Percentiles rank a stretch among this genome's conserved stretches.
Evolutionary conservation across 208 protist genomes (phyloP).

Genomic region (Acanthamoeba pearcei): DNA sequence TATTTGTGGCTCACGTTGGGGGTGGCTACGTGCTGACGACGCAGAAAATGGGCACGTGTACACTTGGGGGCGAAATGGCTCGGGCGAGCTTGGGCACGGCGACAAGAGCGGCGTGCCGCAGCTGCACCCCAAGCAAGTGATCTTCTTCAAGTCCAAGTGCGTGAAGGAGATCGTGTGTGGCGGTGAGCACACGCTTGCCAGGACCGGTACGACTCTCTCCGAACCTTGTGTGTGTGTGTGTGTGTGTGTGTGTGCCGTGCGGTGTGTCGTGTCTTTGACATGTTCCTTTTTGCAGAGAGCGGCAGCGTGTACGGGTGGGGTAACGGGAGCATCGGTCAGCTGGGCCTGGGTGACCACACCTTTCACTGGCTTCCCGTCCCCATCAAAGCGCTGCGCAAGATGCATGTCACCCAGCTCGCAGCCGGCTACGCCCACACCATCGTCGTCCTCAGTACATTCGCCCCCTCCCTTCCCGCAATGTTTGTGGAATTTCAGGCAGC

Average conservation of each 20-base stretch:
- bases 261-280: no score
- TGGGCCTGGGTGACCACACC: not conserved
- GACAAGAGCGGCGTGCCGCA: conserved; percentile 44
- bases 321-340: conserved; percentile 1
- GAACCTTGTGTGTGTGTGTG: not conserved
- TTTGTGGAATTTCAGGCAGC: no score
- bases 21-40: no score
- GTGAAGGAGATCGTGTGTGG: conserved; percentile 32
- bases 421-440: conserved; percentile 29
- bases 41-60: conserved; percentile 44
- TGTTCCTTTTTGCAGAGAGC: not conserved
- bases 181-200: conserved; percentile 6
- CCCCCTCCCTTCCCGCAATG: not conserved
- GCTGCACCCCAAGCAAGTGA: conserved; percentile 28
- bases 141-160: conserved; percentile 52
- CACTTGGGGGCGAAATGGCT: conserved; percentile 11
- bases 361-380: not conserved
- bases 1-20: no score
- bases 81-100: conserved; percentile 33
- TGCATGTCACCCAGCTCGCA: not conserved
- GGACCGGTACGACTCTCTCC: not conserved
- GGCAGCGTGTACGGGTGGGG: conserved; percentile 44
- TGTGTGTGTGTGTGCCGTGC: no score
- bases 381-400: conserved; percentile 21
- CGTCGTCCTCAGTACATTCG: conserved; percentile 9